phyloP scores from a whole-genome alignment of 2,329 filamentous ascomycete species.

The Zymoseptoria tritici region DNA sequence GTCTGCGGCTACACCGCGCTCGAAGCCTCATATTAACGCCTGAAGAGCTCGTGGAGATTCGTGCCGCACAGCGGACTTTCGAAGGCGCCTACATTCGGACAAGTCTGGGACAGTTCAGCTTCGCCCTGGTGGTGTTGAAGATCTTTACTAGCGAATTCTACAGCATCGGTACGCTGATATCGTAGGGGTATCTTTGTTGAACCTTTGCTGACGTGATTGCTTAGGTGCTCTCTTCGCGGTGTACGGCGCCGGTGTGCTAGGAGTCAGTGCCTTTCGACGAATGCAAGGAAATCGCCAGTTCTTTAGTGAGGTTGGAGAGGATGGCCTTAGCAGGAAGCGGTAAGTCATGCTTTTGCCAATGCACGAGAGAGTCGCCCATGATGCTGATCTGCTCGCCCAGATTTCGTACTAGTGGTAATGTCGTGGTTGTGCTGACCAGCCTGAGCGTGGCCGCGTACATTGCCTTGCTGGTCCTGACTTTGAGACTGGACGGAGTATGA shows the following conservation, averaged over 20 bases:
- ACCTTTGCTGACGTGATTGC: too few species aligned
- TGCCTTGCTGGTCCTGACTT: constrained; percentile 51
- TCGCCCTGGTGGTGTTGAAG: constrained; percentile 87
- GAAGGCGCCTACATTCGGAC: constrained; percentile 96
- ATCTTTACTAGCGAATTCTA: constrained; percentile 98
- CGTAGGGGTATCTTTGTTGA: too few species aligned
- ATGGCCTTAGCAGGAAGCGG: constrained; percentile 51
- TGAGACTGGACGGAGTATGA: constrained; percentile 35
- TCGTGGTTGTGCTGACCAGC: constrained; percentile 55
- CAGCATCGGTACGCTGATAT: constrained; percentile 81
- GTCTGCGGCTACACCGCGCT: constrained; percentile 73
- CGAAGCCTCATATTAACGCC: constrained; percentile 73
- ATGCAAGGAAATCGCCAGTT: constrained; percentile 93
- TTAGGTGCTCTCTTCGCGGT: constrained; percentile 79
- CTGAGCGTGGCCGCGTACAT: constrained; percentile 56
- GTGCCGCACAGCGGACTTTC: constrained; percentile 90
- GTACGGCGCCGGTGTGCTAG: constrained; percentile 77
- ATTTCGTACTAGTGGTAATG: constrained; percentile 60
- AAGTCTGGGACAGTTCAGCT: constrained; percentile 88
- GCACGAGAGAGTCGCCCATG: too few species aligned
- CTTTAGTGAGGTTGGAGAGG: constrained; percentile 59
- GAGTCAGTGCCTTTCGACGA: constrained; percentile 76
- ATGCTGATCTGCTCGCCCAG: constrained; percentile 26
- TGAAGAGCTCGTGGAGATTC: constrained; percentile 85
- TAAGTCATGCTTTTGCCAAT: constrained; percentile 1